phyloP scores from a whole-genome alignment of 148 eudicot genomes.

The Nepenthes gracilis region DNA sequence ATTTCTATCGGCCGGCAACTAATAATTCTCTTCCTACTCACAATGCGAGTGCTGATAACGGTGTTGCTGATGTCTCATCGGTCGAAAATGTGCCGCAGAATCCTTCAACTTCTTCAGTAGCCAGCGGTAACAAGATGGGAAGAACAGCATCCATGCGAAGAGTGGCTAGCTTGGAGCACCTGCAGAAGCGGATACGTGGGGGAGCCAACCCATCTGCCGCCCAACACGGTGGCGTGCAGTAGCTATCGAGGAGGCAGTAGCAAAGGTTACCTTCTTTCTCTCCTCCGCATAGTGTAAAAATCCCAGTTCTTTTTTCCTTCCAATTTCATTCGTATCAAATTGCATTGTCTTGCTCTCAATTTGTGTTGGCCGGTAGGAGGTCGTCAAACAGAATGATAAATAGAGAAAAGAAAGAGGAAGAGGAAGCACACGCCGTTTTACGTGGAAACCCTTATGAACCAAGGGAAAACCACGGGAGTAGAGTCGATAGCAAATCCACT shows the following conservation, averaged over 20 bases:
- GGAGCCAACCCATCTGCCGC: constrained; percentile 30
- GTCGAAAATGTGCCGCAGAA: constrained; percentile 32
- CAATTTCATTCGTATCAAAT: too few relatives aligned
- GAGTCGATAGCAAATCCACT: too few relatives aligned
- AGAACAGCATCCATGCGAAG: constrained; percentile 75
- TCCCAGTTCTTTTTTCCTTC: too few relatives aligned
- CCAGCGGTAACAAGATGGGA: constrained; percentile 34
- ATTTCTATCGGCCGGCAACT: constrained; percentile 36
- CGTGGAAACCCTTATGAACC: too few relatives aligned
- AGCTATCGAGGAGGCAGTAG: background rate
- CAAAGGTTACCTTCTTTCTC: too few relatives aligned
- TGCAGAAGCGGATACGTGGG: constrained; percentile 84
- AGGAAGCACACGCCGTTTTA: too few relatives aligned
- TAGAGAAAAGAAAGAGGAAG: too few relatives aligned
- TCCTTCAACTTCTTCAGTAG: constrained; percentile 11
- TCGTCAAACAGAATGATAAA: too few relatives aligned
- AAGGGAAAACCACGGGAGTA: too few relatives aligned
- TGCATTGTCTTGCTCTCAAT: too few relatives aligned
- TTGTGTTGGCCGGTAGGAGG: too few relatives aligned
- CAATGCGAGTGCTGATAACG: constrained; percentile 24
- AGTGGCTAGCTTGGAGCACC: constrained; percentile 92
- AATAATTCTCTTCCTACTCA: constrained; percentile 24
- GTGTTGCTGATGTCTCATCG: constrained; percentile 25
- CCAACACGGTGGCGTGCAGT: constrained; percentile 21
- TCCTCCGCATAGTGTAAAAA: too few relatives aligned